A percentile compares a stretch with the other conserved stretches of the same genome.
Conservation (phyloP, 202 grass and related monocot species). For the Musa balbisiana region DNA sequence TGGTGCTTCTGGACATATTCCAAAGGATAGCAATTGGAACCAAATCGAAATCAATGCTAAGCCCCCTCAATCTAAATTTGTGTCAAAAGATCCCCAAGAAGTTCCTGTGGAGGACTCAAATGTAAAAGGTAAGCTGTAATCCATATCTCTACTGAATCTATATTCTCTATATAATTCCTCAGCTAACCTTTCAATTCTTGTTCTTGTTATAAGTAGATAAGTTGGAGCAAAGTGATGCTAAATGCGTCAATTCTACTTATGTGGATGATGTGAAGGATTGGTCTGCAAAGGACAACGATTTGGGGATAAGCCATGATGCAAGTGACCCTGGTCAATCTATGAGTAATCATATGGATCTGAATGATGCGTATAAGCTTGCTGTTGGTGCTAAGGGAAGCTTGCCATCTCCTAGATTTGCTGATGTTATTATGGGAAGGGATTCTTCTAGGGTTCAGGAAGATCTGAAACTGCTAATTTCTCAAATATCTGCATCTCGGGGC, state of each 20-base stretch:
- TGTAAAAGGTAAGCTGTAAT: slow-evolving; percentile 15
- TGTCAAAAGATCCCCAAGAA: neutral
- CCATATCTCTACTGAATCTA: neutral
- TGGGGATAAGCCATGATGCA: slow-evolving; percentile 7
- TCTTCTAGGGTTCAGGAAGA: slow-evolving; percentile 59
- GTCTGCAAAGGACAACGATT: slow-evolving; percentile 7
- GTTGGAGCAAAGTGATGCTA: neutral
- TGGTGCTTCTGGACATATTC: neutral
- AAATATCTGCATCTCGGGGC: slow-evolving; percentile 47
- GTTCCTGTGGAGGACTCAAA: slow-evolving; percentile 15
- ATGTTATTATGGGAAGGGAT: slow-evolving; percentile 38
- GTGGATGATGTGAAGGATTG: slow-evolving; percentile 9
- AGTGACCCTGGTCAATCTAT: slow-evolving; percentile 25
- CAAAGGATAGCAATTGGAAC: slow-evolving; percentile 8
- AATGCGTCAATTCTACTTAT: neutral
- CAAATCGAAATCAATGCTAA: slow-evolving; percentile 12
- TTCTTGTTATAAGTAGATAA: slow-evolving; percentile 3
- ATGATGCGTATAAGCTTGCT: slow-evolving; percentile 34
- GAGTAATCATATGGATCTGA: slow-evolving; percentile 27
- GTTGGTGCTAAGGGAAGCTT: slow-evolving; percentile 10
- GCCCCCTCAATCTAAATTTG: slow-evolving; percentile 11
- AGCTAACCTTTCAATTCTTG: slow-evolving; percentile 5
- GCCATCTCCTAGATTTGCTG: slow-evolving; percentile 24
- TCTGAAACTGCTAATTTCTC: slow-evolving; percentile 58
- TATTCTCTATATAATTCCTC: neutral